phyloP scores from a whole-genome alignment of 1,284 basidiomycete species.

The Fomitopsis palustris region DNA sequence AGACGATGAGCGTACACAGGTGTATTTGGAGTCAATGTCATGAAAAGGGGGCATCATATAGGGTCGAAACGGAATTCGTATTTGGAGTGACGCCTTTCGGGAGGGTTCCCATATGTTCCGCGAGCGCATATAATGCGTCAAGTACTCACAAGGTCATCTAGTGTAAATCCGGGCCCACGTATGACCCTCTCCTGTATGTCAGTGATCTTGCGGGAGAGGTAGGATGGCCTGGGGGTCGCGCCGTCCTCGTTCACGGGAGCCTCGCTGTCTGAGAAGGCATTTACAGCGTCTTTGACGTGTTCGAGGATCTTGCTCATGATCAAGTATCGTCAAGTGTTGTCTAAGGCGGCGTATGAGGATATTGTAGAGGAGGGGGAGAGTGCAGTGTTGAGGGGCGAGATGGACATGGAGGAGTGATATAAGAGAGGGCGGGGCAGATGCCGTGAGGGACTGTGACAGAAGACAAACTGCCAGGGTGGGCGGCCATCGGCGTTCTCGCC shows the following conservation, averaged over 20 bases:
- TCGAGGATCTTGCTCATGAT: background rate
- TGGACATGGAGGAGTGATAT: too few relatives aligned
- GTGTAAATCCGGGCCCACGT: constrained; percentile 6
- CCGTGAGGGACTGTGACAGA: too few relatives aligned
- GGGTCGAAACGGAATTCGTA: too few relatives aligned
- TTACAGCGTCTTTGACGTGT: background rate
- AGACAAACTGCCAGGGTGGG: too few relatives aligned
- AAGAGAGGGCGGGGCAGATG: too few relatives aligned
- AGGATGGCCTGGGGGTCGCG: background rate
- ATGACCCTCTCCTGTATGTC: constrained; percentile 1
- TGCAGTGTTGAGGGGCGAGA: background rate
- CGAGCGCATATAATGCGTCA: too few relatives aligned
- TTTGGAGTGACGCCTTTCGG: too few relatives aligned
- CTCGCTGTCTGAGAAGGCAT: constrained; percentile 4
- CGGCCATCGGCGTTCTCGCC: background rate
- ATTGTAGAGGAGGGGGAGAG: background rate
- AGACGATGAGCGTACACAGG: too few relatives aligned
- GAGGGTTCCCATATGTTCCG: too few relatives aligned
- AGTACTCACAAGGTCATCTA: constrained; percentile 3
- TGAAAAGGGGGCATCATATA: too few relatives aligned
- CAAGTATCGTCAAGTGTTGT: background rate
- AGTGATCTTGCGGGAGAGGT: constrained; percentile 2
- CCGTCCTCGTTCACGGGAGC: constrained; percentile 9
- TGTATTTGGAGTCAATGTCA: too few relatives aligned
- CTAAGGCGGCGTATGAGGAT: background rate